Evolutionary conservation across 371 early-diverging fungal genomes (phyloP), one percentile per base, ranked within the genome.

Genomic region (Sporodiniella umbellata): DNA sequence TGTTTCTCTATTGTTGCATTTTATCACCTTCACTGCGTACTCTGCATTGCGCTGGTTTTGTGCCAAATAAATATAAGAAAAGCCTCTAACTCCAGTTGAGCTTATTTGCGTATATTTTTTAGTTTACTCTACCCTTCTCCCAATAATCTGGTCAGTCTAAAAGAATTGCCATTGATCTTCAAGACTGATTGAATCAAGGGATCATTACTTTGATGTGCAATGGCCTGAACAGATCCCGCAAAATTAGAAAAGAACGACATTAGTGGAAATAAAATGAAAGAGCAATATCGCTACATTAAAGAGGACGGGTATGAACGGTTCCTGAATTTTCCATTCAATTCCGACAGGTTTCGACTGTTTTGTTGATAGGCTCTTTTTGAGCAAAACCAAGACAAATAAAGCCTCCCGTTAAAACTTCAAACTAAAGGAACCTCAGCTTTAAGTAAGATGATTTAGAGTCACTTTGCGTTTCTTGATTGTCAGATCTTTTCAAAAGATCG

Each of bases 21-120:
- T 62, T 33, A 90, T 82, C 54, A 84, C 84, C 48, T 90, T 90
- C 38, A 88, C 38, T 10, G 91, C 89, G 56, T 68, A 85, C 14
- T 73, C 60, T 23, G 72, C 66, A 1, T 75, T 77, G 12, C 78
- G 72, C 0, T 73, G 61, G 47, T 86, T 86, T 51, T 84, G 75
- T 4, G 83, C 85, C 10, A 90, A 62, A 45, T 84, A 81, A 3
- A 90, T 89, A 49, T 78, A 80, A 17, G 87, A 83, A 67, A 88
- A 90, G 10, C 88, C 91, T 37, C 91, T 86, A 19, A 6, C 7
- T 8, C 10, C 10, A 1, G 33, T 2, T 4, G 4, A 0, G 14
- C 46, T 18, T 19, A 2, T 10, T 35, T 18, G 23, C 4, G 14
- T 1, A 45, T 24, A 3, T 17, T 33, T 10, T 11, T 14, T 40